Evolutionary conservation across 208 protist species (phyloP).

Genomic region (Trypanosoma boissoni): DNA sequence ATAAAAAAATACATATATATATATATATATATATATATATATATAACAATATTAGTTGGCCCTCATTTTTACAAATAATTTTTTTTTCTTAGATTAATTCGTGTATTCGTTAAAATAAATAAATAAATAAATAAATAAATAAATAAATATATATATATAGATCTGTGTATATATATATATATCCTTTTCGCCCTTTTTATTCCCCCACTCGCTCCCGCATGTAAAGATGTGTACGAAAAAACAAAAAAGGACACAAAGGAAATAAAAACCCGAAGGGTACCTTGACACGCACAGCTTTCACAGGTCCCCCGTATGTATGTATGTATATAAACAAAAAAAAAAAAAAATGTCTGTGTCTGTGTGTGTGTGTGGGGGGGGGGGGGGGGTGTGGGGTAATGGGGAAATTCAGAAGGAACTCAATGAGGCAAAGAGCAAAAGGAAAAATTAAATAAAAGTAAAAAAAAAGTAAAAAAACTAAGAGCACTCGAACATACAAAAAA

Average conservation of each 20-base stretch:
- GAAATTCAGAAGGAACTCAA: neutral
- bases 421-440: neutral
- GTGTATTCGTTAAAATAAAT: slow-evolving; percentile 10
- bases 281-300: too few species aligned
- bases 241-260: too few species aligned
- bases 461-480: slow-evolving; percentile 7
- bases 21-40: neutral
- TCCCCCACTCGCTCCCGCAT: too few species aligned
- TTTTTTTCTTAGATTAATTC: slow-evolving; percentile 12
- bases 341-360: too few species aligned
- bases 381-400: too few species aligned
- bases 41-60: neutral
- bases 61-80: slow-evolving; percentile 7
- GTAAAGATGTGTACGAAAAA: too few species aligned
- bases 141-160: slow-evolving; percentile 12
- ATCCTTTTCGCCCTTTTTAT: neutral
- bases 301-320: too few species aligned
- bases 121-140: slow-evolving; percentile 16
- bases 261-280: too few species aligned
- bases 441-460: neutral
- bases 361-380: too few species aligned
- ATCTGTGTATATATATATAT: slow-evolving; percentile 7
- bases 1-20: neutral
- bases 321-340: too few species aligned
- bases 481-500: neutral